These are phyloP conservation scores for Caloboletus firmus DNA, from an alignment of 1,284 basidiomycete genomes.

Conservation along the genomic window DNA sequence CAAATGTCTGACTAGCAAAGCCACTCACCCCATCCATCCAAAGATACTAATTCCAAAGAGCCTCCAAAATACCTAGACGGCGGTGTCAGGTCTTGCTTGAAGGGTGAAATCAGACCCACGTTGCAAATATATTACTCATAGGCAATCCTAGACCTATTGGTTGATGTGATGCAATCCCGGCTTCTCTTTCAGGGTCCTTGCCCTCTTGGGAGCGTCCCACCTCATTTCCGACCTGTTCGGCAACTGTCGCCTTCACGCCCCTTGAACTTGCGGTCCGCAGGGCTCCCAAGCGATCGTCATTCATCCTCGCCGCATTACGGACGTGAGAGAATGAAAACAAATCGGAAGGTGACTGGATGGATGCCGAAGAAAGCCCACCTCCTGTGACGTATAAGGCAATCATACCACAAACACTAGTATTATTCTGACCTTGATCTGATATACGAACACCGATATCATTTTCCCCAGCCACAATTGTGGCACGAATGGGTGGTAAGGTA, in stretches of 20 bases:
- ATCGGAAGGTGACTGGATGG: conserved; percentile 63
- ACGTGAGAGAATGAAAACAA: conserved; percentile 82
- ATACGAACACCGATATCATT: conserved; percentile 77
- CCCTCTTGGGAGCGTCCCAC: conserved; percentile 20
- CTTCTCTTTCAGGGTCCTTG: conserved; percentile 45
- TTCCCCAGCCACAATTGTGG: conserved; percentile 71
- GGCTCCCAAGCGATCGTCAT: conserved; percentile 67
- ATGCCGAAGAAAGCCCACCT: conserved; percentile 59
- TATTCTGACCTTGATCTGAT: conserved; percentile 73
- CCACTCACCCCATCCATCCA: conserved; percentile 78
- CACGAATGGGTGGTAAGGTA: conserved; percentile 57
- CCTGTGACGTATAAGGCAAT: conserved; percentile 43
- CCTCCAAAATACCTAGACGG: conserved; percentile 75
- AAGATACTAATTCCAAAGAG: conserved; percentile 74
- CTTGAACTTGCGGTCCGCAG: conserved; percentile 64
- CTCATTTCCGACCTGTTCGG: conserved; percentile 59
- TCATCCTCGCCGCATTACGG: conserved; percentile 69
- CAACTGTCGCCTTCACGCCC: conserved; percentile 73
- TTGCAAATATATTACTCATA: conserved; percentile 84
- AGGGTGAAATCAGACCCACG: conserved; percentile 43
- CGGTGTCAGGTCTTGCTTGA: conserved; percentile 4
- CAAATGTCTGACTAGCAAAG: not conserved
- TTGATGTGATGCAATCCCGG: conserved; percentile 53
- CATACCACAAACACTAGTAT: not conserved
- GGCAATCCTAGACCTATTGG: conserved; percentile 78